phyloP scores from a whole-genome alignment of 768 basidiomycete species.

The Boletus barrowsii region DNA sequence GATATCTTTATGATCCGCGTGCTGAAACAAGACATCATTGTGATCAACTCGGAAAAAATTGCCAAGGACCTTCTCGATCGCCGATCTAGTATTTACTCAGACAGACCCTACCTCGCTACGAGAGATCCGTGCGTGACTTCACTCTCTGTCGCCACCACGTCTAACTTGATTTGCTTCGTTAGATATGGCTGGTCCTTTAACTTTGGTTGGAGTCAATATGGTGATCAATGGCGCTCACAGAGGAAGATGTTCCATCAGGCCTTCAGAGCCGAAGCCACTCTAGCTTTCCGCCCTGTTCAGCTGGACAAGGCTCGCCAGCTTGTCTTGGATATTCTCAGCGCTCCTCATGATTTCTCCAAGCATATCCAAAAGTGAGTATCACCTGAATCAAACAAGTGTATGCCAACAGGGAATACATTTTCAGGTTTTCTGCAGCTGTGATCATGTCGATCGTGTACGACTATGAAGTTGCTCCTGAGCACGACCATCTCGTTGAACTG shows the following conservation, averaged over 20 bases:
- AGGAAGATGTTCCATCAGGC: conserved; percentile 23
- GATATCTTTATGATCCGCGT: conserved; percentile 22
- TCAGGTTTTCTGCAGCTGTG: conserved; percentile 17
- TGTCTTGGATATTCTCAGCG: conserved; percentile 9
- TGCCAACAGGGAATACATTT: background rate
- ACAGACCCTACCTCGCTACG: conserved; percentile 20
- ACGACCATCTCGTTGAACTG: conserved; percentile 28
- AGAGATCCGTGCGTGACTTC: conserved; percentile 9
- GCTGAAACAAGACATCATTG: conserved; percentile 19
- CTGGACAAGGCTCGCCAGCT: conserved; percentile 21
- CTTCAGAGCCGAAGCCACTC: conserved; percentile 17
- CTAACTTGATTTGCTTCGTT: background rate
- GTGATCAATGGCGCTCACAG: conserved; percentile 23
- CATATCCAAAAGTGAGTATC: conserved; percentile 10
- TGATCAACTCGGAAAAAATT: conserved; percentile 25
- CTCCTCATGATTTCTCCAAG: background rate
- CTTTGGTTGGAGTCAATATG: conserved; percentile 17
- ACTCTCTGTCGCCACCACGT: background rate
- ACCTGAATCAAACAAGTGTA: background rate
- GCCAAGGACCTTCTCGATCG: conserved; percentile 30
- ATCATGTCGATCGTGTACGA: conserved; percentile 34
- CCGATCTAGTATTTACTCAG: conserved; percentile 28
- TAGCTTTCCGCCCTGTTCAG: conserved; percentile 15
- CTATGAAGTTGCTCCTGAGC: conserved; percentile 21
- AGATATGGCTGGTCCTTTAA: conserved; percentile 24